phyloP scores from a whole-genome alignment of 495 filamentous ascomycete species.

The Hypoxylon subgilvum region DNA sequence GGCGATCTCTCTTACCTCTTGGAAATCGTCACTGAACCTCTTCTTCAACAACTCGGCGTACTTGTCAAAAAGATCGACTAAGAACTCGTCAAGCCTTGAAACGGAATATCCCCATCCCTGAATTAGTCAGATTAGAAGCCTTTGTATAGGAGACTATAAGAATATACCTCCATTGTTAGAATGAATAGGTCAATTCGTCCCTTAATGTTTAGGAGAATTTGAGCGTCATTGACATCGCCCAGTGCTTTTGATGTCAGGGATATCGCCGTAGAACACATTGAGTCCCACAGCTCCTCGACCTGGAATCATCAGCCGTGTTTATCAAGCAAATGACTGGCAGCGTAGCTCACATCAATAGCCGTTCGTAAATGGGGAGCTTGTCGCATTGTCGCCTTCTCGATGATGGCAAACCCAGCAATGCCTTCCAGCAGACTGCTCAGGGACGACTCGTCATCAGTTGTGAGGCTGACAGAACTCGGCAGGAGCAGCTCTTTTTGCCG shows the following conservation, averaged over 20 bases:
- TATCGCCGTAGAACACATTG: conserved; percentile 90
- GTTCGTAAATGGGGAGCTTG: conserved; percentile 81
- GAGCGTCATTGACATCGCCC: conserved; percentile 77
- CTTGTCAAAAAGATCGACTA: conserved; percentile 86
- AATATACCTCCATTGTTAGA: conserved; percentile 87
- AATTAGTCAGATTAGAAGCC: conserved; percentile 31
- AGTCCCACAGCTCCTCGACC: conserved; percentile 98
- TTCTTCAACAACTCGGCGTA: conserved; percentile 91
- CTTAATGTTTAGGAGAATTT: conserved; percentile 87
- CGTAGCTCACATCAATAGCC: conserved; percentile 72
- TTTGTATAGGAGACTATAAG: not conserved
- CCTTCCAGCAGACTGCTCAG: conserved; percentile 87
- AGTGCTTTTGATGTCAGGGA: conserved; percentile 78
- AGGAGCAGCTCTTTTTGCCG: conserved; percentile 90
- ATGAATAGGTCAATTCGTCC: conserved; percentile 92
- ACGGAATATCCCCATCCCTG: conserved; percentile 90
- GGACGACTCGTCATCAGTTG: conserved; percentile 73
- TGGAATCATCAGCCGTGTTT: conserved; percentile 46
- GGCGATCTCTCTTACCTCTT: conserved; percentile 72
- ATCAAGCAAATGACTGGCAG: not conserved
- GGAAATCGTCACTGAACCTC: conserved; percentile 90
- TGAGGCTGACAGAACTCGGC: conserved; percentile 72
- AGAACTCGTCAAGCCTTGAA: conserved; percentile 76
- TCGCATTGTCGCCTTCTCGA: conserved; percentile 91
- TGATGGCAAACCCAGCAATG: conserved; percentile 94